Percentiles rank a stretch among this genome's conserved stretches.
These are phyloP conservation scores for Solanum peruvianum DNA, from an alignment of 257 asterid species.

Conservation along the genomic window DNA sequence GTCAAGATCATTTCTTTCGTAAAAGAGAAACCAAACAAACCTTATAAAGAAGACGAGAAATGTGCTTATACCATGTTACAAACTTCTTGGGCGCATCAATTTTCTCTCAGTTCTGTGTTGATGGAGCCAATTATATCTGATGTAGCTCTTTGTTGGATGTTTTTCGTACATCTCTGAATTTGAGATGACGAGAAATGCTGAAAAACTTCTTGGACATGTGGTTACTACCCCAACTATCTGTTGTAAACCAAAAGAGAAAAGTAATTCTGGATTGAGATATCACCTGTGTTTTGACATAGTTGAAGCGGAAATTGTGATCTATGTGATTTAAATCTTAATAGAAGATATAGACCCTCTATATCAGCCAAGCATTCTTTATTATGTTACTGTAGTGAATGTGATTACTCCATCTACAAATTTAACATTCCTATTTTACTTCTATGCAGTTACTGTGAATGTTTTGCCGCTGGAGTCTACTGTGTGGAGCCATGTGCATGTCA, in stretches of 20 bases:
- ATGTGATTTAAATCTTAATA: background rate
- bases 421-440: background rate
- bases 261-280: background rate
- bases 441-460: conserved; percentile 95
- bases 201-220: background rate
- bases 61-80: background rate
- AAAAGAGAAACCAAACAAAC: background rate
- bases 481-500: conserved; percentile 92
- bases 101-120: background rate
- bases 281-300: background rate
- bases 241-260: background rate
- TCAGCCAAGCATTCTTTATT: background rate
- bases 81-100: background rate
- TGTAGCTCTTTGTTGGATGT: background rate
- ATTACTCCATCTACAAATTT: background rate
- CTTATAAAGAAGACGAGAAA: background rate
- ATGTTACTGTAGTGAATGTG: background rate
- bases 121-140: background rate
- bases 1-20: background rate
- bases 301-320: background rate
- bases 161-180: background rate
- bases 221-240: background rate
- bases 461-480: conserved; percentile 96
- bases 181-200: background rate
- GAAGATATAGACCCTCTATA: background rate